Conservation (phyloP, 345 rosid genomes). For the Luvunga scandens region DNA sequence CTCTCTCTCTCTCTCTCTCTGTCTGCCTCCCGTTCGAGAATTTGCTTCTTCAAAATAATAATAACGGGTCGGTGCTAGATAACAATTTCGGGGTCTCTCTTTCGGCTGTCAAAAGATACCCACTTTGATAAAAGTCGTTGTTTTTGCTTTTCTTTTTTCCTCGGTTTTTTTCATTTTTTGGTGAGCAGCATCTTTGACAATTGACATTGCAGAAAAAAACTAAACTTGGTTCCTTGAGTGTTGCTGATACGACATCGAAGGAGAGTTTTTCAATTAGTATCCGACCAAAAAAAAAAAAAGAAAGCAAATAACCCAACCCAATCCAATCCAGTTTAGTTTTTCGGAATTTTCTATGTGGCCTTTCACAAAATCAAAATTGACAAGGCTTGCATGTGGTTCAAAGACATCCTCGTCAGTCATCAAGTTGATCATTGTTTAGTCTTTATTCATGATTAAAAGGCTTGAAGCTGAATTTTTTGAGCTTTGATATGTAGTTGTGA, state of each 20-base stretch:
- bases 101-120: conserved; percentile 42
- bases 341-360: background rate
- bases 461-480: conserved; percentile 13
- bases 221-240: background rate
- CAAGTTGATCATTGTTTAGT: conserved; percentile 12
- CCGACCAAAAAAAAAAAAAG: background rate
- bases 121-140: conserved; percentile 13
- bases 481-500: background rate
- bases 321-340: background rate
- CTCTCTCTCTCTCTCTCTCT: conserved; percentile 33
- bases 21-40: conserved; percentile 32
- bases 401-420: background rate
- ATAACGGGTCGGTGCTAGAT: conserved; percentile 52
- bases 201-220: conserved; percentile 5
- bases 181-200: conserved; percentile 7
- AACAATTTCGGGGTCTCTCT: conserved; percentile 22
- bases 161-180: background rate
- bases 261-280: background rate
- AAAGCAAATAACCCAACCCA: background rate
- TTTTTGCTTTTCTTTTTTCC: conserved; percentile 1
- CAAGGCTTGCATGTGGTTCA: too few relatives aligned
- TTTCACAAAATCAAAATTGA: background rate
- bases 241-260: background rate
- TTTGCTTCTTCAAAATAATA: conserved; percentile 20
- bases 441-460: background rate